A percentile compares a stretch with the other conserved stretches of the same genome.
Conservation (phyloP, 805 yeast genomes). For the Wickerhamiella musiphila region DNA sequence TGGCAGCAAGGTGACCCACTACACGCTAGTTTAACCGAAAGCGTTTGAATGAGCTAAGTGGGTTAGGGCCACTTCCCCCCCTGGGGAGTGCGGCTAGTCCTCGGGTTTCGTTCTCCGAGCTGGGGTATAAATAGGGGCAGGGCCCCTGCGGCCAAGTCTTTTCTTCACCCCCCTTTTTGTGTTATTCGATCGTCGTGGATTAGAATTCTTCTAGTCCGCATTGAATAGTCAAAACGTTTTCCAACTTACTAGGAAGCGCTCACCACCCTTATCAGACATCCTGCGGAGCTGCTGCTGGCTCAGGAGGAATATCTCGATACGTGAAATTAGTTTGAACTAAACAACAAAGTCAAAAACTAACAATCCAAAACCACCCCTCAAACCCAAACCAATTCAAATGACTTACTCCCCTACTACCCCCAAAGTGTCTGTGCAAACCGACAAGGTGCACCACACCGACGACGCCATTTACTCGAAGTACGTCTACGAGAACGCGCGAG, state of each 20-base stretch:
- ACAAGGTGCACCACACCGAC: constrained; percentile 33
- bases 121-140: too few species aligned
- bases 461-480: constrained; percentile 38
- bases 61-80: neutral
- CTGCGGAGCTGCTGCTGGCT: constrained; percentile 27
- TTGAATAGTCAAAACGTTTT: constrained; percentile 21
- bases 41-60: too few species aligned
- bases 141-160: too few species aligned
- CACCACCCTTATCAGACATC: constrained; percentile 29
- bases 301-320: constrained; percentile 30
- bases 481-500: constrained; percentile 61
- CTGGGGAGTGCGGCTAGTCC: neutral
- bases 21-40: too few species aligned
- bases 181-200: constrained; percentile 1
- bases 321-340: constrained; percentile 26
- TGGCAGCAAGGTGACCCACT: too few species aligned
- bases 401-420: constrained; percentile 15
- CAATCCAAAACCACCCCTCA: constrained; percentile 11
- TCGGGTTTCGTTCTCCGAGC: too few species aligned
- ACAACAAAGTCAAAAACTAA: constrained; percentile 15
- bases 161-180: constrained; percentile 2
- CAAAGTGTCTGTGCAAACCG: constrained; percentile 29
- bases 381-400: constrained; percentile 2
- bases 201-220: constrained; percentile 3
- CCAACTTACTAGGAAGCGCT: constrained; percentile 25